Evolutionary conservation across 352 stramenopile species (phyloP).

Genomic region (Pythium aphanidermatum): DNA sequence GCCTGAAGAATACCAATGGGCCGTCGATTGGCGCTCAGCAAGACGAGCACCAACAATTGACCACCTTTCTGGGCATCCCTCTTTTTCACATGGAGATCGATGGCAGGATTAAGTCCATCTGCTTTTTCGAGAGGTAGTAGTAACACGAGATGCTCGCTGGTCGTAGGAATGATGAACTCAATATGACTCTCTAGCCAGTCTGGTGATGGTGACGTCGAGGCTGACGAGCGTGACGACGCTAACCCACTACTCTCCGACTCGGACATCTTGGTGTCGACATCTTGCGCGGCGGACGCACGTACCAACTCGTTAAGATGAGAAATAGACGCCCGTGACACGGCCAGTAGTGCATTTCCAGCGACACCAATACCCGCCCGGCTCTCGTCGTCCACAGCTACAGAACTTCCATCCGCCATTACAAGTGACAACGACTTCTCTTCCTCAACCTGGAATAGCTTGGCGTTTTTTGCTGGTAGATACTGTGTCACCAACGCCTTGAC

Average conservation of each 20-base stretch:
- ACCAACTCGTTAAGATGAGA: neutral
- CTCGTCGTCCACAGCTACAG: neutral
- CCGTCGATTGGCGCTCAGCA: slow-evolving; percentile 1
- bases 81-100: slow-evolving; percentile 15
- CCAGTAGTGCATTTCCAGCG: slow-evolving; percentile 2
- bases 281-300: neutral
- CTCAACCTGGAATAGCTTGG: slow-evolving; percentile 27
- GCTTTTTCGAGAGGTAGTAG: slow-evolving; percentile 7
- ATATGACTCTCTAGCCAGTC: slow-evolving; percentile 15
- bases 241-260: too few species aligned
- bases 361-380: slow-evolving; percentile 1
- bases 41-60: slow-evolving; percentile 17
- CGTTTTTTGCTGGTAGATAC: slow-evolving; percentile 26
- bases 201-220: neutral
- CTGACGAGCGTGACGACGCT: neutral
- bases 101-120: slow-evolving; percentile 12
- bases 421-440: neutral
- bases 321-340: neutral
- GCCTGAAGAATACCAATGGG: slow-evolving; percentile 14
- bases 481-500: slow-evolving; percentile 35
- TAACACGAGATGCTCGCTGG: slow-evolving; percentile 8
- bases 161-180: slow-evolving; percentile 11
- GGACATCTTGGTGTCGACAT: neutral
- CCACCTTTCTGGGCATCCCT: slow-evolving; percentile 3
- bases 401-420: slow-evolving; percentile 1